Evolutionary conservation across 805 yeast genomes (phyloP).

Genomic region (Kluyveromyces dobzhanskii): DNA sequence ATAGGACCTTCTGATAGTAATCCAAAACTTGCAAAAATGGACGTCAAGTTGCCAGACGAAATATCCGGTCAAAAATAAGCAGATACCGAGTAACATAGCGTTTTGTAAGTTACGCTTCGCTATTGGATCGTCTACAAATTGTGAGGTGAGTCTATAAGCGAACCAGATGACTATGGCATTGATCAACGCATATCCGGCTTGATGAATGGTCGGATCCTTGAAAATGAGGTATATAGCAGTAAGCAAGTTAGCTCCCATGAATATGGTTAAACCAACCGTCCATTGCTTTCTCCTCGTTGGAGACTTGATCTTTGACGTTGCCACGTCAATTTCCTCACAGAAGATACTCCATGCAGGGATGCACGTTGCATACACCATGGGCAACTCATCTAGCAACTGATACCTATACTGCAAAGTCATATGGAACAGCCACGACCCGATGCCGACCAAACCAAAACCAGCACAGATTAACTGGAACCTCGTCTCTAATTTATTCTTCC

Average conservation of each 20-base stretch:
- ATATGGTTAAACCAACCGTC: constrained; percentile 9
- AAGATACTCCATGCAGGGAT: constrained; percentile 84
- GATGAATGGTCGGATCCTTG: constrained; percentile 84
- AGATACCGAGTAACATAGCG: constrained; percentile 52
- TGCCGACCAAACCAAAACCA: constrained; percentile 84
- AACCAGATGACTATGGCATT: constrained; percentile 65
- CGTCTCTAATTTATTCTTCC: constrained; percentile 51
- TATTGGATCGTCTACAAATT: constrained; percentile 41
- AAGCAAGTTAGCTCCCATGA: constrained; percentile 12
- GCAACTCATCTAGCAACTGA: constrained; percentile 90
- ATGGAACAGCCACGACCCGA: constrained; percentile 93
- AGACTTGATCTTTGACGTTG: constrained; percentile 14
- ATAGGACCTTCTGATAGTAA: constrained; percentile 47
- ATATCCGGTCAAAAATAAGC: constrained; percentile 65
- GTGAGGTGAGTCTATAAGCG: constrained; percentile 43
- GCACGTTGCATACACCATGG: constrained; percentile 97
- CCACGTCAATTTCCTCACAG: constrained; percentile 40
- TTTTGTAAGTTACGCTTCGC: constrained; percentile 43
- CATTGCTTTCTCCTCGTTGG: constrained; percentile 6
- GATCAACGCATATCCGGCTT: constrained; percentile 70
- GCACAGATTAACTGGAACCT: constrained; percentile 64
- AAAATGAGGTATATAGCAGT: constrained; percentile 52
- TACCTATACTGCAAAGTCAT: constrained; percentile 88
- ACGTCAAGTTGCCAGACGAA: constrained; percentile 85
- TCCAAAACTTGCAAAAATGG: constrained; percentile 58